These are phyloP conservation scores for Lojkania enalia DNA, from an alignment of 2,329 filamentous ascomycete genomes.

Conservation along the genomic window DNA sequence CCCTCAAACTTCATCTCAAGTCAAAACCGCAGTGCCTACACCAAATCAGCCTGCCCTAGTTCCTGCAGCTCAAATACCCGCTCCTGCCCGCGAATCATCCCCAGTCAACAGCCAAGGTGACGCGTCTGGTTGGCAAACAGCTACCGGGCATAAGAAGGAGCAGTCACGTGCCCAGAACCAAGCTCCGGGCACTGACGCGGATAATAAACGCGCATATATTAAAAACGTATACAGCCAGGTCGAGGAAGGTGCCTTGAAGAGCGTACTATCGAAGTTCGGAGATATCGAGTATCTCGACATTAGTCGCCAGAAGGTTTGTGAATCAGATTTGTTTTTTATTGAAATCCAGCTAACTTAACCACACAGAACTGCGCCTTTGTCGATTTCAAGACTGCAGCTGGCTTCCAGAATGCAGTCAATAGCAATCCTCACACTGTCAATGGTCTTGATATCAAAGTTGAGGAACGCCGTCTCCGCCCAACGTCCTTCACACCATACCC, in stretches of 20 bases:
- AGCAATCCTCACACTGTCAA: constrained; percentile 86
- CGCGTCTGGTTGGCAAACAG: constrained; percentile 82
- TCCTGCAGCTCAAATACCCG: constrained; percentile 35
- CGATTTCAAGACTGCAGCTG: constrained; percentile 80
- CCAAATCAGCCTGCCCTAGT: constrained; percentile 22
- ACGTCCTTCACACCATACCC: constrained; percentile 42
- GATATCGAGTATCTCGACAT: constrained; percentile 67
- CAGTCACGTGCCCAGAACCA: constrained; percentile 74
- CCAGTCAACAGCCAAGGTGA: constrained; percentile 56
- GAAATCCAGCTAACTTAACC: constrained; percentile 18
- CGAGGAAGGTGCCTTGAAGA: constrained; percentile 70
- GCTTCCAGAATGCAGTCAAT: constrained; percentile 78
- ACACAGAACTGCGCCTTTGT: constrained; percentile 92
- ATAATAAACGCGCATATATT: constrained; percentile 83
- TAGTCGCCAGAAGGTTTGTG: constrained; percentile 72
- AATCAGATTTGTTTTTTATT: neutral
- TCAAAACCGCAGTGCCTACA: constrained; percentile 44
- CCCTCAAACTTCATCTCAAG: constrained; percentile 37
- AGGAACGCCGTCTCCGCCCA: constrained; percentile 74
- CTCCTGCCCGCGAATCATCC: constrained; percentile 43
- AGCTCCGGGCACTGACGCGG: constrained; percentile 66
- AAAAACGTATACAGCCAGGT: constrained; percentile 95
- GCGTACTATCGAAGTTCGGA: constrained; percentile 69
- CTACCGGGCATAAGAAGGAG: constrained; percentile 76
- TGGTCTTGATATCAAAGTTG: constrained; percentile 80